Conservation (phyloP, 768 basidiomycete species). For the Suillus subalutaceus region DNA sequence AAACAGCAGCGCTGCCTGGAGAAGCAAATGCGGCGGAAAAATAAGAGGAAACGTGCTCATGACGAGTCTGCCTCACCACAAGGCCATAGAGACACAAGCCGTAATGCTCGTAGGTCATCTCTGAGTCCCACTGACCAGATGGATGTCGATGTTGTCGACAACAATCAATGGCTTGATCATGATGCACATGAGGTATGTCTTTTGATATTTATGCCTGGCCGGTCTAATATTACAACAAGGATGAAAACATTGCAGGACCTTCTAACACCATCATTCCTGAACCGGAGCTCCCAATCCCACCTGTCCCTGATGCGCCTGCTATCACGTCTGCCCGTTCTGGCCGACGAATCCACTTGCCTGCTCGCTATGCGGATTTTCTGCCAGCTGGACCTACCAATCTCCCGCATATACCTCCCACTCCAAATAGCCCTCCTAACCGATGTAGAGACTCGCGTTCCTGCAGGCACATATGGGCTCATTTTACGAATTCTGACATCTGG, state of each 20-base stretch:
- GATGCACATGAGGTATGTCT: not conserved
- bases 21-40: not conserved
- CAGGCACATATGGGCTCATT: too few species aligned
- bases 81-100: not conserved
- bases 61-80: not conserved
- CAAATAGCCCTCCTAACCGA: not conserved
- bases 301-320: not conserved
- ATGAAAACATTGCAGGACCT: not conserved
- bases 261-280: not conserved
- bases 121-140: not conserved
- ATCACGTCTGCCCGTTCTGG: not conserved
- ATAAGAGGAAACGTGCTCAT: not conserved
- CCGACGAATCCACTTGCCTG: not conserved
- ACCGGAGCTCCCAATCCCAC: not conserved
- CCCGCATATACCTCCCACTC: not conserved
- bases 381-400: constrained; percentile 3
- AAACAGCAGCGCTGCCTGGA: not conserved
- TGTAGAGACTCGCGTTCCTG: too few species aligned
- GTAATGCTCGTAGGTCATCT: not conserved
- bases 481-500: too few species aligned
- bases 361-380: constrained; percentile 1
- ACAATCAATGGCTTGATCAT: not conserved
- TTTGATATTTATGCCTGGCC: not conserved
- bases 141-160: not conserved
- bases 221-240: not conserved